These are phyloP conservation scores for Saccharomycopsis javanensis DNA, from an alignment of 805 yeast species.

Conservation along the genomic window DNA sequence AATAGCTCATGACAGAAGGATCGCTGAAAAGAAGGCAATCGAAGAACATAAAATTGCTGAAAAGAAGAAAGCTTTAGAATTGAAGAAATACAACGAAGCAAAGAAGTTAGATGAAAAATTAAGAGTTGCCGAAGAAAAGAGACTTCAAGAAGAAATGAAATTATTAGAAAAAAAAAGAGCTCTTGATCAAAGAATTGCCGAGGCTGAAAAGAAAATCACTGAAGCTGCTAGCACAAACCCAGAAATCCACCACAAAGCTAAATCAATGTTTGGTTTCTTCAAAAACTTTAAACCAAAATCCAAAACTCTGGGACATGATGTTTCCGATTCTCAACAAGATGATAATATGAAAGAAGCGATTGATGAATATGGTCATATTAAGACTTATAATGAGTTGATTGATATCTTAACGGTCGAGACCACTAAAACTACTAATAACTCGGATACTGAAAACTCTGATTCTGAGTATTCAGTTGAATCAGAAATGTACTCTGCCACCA, in stretches of 20 bases:
- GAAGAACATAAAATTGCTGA: neutral
- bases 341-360: neutral
- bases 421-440: neutral
- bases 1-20: neutral
- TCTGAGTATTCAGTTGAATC: slow-evolving; percentile 1
- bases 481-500: neutral
- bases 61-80: neutral
- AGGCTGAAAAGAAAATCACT: neutral
- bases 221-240: neutral
- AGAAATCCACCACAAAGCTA: neutral
- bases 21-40: neutral
- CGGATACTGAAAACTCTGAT: neutral
- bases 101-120: slow-evolving; percentile 42
- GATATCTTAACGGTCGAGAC: slow-evolving; percentile 13
- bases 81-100: neutral
- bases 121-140: slow-evolving; percentile 42
- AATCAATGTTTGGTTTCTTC: slow-evolving; percentile 1
- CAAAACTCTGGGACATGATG: neutral
- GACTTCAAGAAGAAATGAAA: slow-evolving; percentile 30
- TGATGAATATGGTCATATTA: slow-evolving; percentile 11
- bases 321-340: neutral
- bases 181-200: neutral
- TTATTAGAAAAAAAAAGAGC: neutral
- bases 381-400: slow-evolving; percentile 4
- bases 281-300: neutral